Conservation (phyloP, 202 grass and related monocot species). For the Elaeis oleifera region DNA sequence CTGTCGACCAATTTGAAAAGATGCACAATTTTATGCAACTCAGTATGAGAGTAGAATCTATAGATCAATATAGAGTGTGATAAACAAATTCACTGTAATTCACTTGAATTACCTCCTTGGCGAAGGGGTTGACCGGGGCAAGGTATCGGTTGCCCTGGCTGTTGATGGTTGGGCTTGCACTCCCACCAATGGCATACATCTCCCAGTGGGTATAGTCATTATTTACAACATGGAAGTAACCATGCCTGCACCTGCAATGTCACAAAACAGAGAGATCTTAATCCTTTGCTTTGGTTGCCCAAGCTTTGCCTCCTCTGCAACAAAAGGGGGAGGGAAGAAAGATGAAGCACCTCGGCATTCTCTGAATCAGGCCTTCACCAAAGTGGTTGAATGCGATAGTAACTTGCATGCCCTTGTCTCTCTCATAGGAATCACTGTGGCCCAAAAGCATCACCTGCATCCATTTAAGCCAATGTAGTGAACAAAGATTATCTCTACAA, state of each 20-base stretch:
- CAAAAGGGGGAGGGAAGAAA: neutral
- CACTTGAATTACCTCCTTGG: constrained; percentile 28
- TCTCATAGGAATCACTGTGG: constrained; percentile 28
- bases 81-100: neutral
- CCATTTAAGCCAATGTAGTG: neutral
- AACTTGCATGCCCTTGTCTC: constrained; percentile 33
- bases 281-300: neutral
- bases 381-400: constrained; percentile 40
- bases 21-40: neutral
- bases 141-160: constrained; percentile 38
- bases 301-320: neutral
- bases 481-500: too few species aligned
- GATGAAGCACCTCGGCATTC: constrained; percentile 29
- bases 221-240: constrained; percentile 38
- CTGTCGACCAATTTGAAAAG: neutral
- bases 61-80: too few species aligned
- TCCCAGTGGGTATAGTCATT: constrained; percentile 40
- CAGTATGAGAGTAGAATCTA: too few species aligned
- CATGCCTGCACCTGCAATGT: constrained; percentile 32
- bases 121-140: constrained; percentile 21
- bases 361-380: constrained; percentile 26
- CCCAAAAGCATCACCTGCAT: constrained; percentile 24
- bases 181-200: constrained; percentile 40
- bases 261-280: neutral
- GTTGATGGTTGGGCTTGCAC: constrained; percentile 33